Evolutionary conservation across 139 green algal genomes (phyloP).

Genomic region (Diplosphaera chodatii): DNA sequence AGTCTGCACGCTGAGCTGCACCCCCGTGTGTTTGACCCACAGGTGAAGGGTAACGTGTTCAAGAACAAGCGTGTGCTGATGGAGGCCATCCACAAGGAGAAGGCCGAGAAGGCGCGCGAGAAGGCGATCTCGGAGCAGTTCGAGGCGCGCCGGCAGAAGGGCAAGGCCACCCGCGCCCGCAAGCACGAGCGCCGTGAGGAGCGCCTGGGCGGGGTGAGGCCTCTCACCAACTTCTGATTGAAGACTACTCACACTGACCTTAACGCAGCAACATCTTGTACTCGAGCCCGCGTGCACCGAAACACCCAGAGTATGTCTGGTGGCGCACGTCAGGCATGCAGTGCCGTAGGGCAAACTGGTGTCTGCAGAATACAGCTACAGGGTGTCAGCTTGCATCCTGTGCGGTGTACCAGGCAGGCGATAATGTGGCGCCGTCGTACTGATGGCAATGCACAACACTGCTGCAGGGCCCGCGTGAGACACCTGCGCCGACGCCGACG

Average conservation of each 20-base stretch:
- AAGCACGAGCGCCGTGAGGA: conserved; percentile 93
- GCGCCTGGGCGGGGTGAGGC: conserved; percentile 57
- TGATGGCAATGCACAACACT: not conserved
- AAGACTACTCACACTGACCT: no score
- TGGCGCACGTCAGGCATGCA: no score
- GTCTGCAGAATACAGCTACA: no score
- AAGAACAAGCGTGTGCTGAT: conserved; percentile 99
- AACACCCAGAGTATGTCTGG: no score
- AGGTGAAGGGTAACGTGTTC: conserved; percentile 99
- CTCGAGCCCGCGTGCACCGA: no score
- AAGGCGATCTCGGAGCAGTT: conserved; percentile 99
- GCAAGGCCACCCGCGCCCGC: conserved; percentile 87
- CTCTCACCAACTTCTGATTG: not conserved
- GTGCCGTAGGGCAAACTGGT: no score
- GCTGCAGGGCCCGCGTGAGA: not conserved
- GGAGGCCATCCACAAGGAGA: conserved; percentile 98
- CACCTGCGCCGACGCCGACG: no score
- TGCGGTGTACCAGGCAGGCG: no score
- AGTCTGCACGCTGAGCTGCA: no score
- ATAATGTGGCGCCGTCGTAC: no score
- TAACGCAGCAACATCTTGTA: no score
- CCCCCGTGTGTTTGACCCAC: conserved; percentile 13
- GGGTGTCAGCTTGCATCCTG: no score
- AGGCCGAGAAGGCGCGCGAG: conserved; percentile 97
- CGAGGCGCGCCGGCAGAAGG: conserved; percentile 94